Conservation (phyloP, 2,329 filamentous ascomycete genomes). For the Colletotrichum somersetense region DNA sequence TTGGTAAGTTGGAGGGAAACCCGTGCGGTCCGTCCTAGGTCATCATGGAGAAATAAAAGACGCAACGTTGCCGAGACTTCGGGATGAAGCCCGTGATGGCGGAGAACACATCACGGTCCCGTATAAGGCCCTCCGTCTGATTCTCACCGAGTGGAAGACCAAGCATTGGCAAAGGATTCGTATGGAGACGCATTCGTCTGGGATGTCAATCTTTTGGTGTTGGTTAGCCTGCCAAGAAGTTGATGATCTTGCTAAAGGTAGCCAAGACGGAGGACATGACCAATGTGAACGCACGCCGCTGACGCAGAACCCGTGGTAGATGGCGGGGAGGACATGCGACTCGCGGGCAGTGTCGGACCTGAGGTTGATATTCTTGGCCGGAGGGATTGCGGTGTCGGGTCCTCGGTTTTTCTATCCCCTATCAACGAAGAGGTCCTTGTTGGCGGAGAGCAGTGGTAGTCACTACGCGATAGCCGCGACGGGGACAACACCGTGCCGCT, state of each 20-base stretch:
- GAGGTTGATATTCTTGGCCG: background rate
- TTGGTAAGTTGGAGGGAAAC: background rate
- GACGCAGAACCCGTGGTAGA: conserved; percentile 56
- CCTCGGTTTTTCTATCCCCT: background rate
- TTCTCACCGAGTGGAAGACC: conserved; percentile 25
- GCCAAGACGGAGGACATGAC: background rate
- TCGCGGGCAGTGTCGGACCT: background rate
- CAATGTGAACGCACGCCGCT: conserved; percentile 8
- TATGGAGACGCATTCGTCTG: conserved; percentile 8
- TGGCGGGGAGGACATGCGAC: background rate
- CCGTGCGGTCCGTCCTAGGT: too few relatives aligned
- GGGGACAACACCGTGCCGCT: conserved; percentile 3
- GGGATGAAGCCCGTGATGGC: conserved; percentile 10
- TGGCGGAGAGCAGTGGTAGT: background rate
- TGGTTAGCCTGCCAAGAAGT: conserved; percentile 22
- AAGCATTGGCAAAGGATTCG: conserved; percentile 31
- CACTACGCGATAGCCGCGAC: background rate
- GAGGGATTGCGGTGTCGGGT: background rate
- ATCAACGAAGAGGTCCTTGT: background rate
- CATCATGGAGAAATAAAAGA: background rate
- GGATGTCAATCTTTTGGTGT: conserved; percentile 5
- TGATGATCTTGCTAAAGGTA: background rate
- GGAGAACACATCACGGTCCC: conserved; percentile 11
- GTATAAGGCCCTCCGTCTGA: conserved; percentile 4
- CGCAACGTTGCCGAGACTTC: background rate